phyloP scores from a whole-genome alignment of 2,329 filamentous ascomycete genomes.

The Didymella exigua region DNA sequence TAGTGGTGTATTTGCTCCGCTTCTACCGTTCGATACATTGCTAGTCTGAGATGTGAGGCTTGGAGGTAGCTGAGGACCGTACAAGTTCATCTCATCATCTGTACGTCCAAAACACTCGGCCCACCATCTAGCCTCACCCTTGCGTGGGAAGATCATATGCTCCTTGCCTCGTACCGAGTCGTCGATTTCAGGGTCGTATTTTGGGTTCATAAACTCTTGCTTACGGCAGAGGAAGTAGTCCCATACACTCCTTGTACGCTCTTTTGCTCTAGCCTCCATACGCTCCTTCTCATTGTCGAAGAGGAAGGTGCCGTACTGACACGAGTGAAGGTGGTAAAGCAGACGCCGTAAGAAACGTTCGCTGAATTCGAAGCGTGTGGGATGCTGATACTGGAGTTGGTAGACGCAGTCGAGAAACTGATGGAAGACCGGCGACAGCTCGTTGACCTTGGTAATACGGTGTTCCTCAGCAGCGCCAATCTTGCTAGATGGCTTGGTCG shows the following conservation, averaged over 20 bases:
- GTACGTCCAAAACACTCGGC: slow-evolving; percentile 82
- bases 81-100: slow-evolving; percentile 90
- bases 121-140: slow-evolving; percentile 91
- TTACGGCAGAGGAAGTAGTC: slow-evolving; percentile 87
- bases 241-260: slow-evolving; percentile 88
- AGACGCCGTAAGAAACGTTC: slow-evolving; percentile 88
- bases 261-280: slow-evolving; percentile 68
- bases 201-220: slow-evolving; percentile 79
- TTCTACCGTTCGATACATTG: slow-evolving; percentile 30
- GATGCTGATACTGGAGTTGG: slow-evolving; percentile 84
- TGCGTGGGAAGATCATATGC: slow-evolving; percentile 78
- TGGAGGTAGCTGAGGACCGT: slow-evolving; percentile 34
- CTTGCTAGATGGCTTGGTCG: slow-evolving; percentile 40
- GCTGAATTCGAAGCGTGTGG: slow-evolving; percentile 92
- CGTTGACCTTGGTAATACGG: slow-evolving; percentile 80
- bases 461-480: slow-evolving; percentile 58
- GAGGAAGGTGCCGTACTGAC: slow-evolving; percentile 95
- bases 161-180: slow-evolving; percentile 81
- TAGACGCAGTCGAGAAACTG: slow-evolving; percentile 96
- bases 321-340: slow-evolving; percentile 92
- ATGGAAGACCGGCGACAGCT: slow-evolving; percentile 95
- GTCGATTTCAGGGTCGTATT: slow-evolving; percentile 76
- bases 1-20: slow-evolving; percentile 36
- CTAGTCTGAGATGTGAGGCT: slow-evolving; percentile 38
- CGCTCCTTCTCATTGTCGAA: slow-evolving; percentile 95